These are phyloP conservation scores for Mixia osmundae DNA, from an alignment of 1,284 basidiomycete species.

Conservation along the genomic window DNA sequence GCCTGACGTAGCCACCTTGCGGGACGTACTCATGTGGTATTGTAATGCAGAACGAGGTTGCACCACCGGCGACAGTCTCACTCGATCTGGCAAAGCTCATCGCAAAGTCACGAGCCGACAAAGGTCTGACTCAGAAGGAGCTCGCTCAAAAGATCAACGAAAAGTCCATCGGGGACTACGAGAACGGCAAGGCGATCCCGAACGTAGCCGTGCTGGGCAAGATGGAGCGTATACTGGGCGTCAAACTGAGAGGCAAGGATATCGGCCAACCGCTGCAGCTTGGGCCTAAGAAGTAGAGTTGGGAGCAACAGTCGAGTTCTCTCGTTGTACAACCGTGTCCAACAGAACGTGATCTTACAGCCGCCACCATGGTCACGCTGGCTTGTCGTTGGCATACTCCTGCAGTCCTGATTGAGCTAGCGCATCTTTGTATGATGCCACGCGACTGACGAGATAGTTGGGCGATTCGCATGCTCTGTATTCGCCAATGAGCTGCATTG, in stretches of 20 bases:
- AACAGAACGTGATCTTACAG: background rate
- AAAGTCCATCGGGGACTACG: slow-evolving; percentile 55
- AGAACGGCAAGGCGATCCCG: slow-evolving; percentile 53
- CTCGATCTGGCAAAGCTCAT: slow-evolving; percentile 68
- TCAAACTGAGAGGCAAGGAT: slow-evolving; percentile 66
- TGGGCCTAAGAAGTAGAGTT: slow-evolving; percentile 13
- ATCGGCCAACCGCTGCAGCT: slow-evolving; percentile 12
- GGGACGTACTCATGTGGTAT: background rate
- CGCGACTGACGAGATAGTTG: slow-evolving; percentile 40
- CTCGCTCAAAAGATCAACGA: slow-evolving; percentile 80
- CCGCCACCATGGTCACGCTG: background rate
- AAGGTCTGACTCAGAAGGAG: slow-evolving; percentile 61
- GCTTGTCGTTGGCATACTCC: background rate
- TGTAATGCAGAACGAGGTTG: slow-evolving; percentile 53
- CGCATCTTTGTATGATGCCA: background rate
- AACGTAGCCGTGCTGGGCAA: slow-evolving; percentile 74
- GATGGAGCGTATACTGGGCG: slow-evolving; percentile 66
- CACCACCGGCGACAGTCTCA: slow-evolving; percentile 67
- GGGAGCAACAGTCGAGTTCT: slow-evolving; percentile 2
- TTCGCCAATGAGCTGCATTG: slow-evolving; percentile 58
- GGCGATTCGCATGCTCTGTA: slow-evolving; percentile 80
- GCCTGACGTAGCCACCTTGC: background rate
- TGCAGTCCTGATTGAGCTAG: slow-evolving; percentile 1
- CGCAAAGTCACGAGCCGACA: slow-evolving; percentile 48
- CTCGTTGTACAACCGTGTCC: background rate